A percentile compares a stretch with the other conserved stretches of the same genome.
These are phyloP conservation scores for Ceratocystis albifundus DNA, from an alignment of 2,329 filamentous ascomycete genomes.

Conservation along the genomic window DNA sequence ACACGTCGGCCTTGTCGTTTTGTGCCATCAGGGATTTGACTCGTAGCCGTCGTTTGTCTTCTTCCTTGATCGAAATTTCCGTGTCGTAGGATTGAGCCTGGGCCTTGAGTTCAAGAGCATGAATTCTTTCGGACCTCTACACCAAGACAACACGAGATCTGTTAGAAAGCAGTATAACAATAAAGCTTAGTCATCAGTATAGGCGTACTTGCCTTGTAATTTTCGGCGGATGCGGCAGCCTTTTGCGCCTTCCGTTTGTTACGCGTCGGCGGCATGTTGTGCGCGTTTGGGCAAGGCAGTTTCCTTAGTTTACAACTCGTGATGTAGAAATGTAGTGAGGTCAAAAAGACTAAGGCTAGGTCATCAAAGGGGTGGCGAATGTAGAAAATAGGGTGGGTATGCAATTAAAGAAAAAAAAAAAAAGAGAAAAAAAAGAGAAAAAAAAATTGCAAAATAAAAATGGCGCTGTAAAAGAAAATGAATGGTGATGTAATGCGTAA, in stretches of 20 bases:
- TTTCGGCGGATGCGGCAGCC: constrained; percentile 11
- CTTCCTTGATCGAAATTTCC: constrained; percentile 59
- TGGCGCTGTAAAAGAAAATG: neutral
- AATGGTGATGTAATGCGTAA: neutral
- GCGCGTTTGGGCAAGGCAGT: constrained; percentile 17
- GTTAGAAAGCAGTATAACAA: constrained; percentile 5
- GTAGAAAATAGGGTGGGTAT: neutral
- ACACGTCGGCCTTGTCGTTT: constrained; percentile 60
- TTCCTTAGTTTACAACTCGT: neutral
- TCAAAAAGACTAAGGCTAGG: neutral
- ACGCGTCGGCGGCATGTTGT: constrained; percentile 22
- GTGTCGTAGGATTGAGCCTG: constrained; percentile 60
- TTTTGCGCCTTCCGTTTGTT: constrained; percentile 17
- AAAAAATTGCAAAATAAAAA: neutral
- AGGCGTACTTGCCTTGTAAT: constrained; percentile 19
- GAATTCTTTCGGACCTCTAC: constrained; percentile 22
- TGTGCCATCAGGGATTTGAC: constrained; percentile 60
- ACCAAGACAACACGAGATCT: neutral
- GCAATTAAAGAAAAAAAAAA: neutral
- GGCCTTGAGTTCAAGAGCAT: constrained; percentile 39
- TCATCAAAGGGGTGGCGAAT: neutral
- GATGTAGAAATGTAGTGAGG: neutral
- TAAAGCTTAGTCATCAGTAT: neutral
- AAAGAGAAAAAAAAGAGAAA: no score
- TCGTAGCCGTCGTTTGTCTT: constrained; percentile 58